Base-by-base conservation (phyloP, 345 rosid species). In the Moringa oleifera region DNA sequence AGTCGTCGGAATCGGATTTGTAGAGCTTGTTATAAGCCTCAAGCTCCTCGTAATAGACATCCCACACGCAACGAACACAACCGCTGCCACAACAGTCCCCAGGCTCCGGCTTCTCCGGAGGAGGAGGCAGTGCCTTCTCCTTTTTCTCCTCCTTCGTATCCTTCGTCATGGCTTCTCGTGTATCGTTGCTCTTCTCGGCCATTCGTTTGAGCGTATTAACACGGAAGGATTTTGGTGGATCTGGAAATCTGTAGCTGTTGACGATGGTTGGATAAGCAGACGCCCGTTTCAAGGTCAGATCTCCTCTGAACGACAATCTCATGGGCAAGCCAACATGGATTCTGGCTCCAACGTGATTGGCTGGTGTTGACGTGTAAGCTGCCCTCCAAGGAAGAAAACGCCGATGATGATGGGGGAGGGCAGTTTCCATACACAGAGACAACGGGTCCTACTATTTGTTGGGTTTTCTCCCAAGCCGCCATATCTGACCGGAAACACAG, bases 11-110 rank as follows among this genome's bases (percentile, higher is more conserved):
- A 58, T 65, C 67, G 9, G 71, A 28, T n/a, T 63, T 47, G 55
- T 54, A 69, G 23, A 81, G 81, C 71, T 80, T 79, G 50, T 93
- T 59, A 60, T 87, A 93, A 13, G 69, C 92, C 70, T 93, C 97
- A 28, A 88, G 88, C 63, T 94, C 88, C 2, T 93, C 96, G 59
- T 86, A 88, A 69, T 93, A 88, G 46, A 93, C 82, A 75, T 93
- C 97, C 99, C 99, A 88, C 15, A 93, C 97, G 82, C 97, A 93
- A 57, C 90, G 68, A 3, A 86, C 88, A 79, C 98, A 93, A 1
- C 97, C 98, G 79, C 94, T 86, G 6, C 97, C 97, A 52, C 99
- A 94, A 25, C 99, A 94, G 77, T 94, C 96, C 6, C 95, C 94
- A 20, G 95, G 84, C 68, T 85, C 88, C 31, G 98, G 97, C 83